Evolutionary conservation across 2,329 filamentous ascomycete species (phyloP), one percentile per base, ranked within the genome.

Genomic region (Apiospora malaysiana): DNA sequence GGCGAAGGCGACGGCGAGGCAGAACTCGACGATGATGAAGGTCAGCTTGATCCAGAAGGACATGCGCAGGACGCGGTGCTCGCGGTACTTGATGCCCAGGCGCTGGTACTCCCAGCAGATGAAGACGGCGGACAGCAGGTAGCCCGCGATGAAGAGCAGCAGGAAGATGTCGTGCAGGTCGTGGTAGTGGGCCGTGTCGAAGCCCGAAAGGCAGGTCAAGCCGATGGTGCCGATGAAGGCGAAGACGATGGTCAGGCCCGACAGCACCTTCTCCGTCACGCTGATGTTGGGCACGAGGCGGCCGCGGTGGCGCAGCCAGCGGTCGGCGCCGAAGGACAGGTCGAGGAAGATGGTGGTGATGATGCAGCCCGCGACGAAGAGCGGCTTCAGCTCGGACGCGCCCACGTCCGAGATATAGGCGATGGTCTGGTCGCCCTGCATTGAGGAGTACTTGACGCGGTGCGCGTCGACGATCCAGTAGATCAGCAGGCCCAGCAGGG

Each of bases 91-190:
- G 32, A 92, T 90, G 37, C 94, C 94, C 1, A 98, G 87, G 2
- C 93, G 91, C 77, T 96, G 92, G 81, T 97, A 98, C 81, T 98
- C 94, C 84, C 90, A 91, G 84, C 95, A 98, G 74, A 95, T 92
- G 81, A 95, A 95, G 75, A 98, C 87, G 70, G 95, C 95, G 5
- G 91, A 94, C 70, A 97, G 79, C 69, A 98, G 85, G 80, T 97
- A 98, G 45, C 94, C 96, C 18, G 82, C 90, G 79, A 98, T 94
- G 81, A 99, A 99, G 68, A 98, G 82, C 0, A 89, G 82, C 46
- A 99, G 83, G 82, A 97, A 97, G 2, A 90, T 84, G 77, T 94
- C 86, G 79, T 99, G 96, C 71, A 93, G 79, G 1, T 75, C 81
- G 1, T 86, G 85, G 79, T 97, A 89, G 70, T 85, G 83, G n/a